phyloP scores from a whole-genome alignment of 2,329 filamentous ascomycete genomes.

The Achaetomium macrosporum region DNA sequence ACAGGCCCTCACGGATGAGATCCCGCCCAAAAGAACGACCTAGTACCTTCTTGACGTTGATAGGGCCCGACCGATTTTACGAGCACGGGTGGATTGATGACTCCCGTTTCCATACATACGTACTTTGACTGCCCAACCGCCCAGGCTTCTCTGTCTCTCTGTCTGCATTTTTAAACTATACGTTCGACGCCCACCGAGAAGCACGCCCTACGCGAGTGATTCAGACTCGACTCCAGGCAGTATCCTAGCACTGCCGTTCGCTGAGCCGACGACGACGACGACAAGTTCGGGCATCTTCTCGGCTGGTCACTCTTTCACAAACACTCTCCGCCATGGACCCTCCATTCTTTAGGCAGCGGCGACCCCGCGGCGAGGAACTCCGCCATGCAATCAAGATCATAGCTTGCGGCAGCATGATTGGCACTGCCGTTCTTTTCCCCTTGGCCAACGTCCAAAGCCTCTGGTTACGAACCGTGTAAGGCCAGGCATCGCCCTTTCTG shows the following conservation, averaged over 20 bases:
- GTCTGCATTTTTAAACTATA: background rate
- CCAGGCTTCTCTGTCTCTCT: background rate
- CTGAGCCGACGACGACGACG: background rate
- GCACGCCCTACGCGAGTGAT: background rate
- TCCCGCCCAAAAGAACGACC: no score
- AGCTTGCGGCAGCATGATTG: constrained; percentile 22
- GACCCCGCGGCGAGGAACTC: background rate
- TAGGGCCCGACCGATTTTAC: no score
- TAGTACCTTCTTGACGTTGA: no score
- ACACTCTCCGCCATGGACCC: constrained; percentile 2
- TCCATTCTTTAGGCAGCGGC: background rate
- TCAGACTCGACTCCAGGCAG: background rate
- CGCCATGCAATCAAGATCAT: constrained; percentile 15
- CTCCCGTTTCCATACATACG: no score
- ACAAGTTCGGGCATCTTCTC: background rate
- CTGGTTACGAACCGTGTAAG: constrained; percentile 21
- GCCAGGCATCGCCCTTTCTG: background rate
- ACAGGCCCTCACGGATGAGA: no score
- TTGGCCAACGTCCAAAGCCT: constrained; percentile 14
- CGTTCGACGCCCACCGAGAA: background rate
- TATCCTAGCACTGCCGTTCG: background rate
- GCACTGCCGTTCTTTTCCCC: constrained; percentile 21
- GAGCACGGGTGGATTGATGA: no score
- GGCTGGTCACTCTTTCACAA: background rate
- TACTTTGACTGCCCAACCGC: background rate